A percentile compares a stretch with the other conserved stretches of the same genome.
phyloP scores from a whole-genome alignment of 306 rosid genomes.

The Begonia peltatifolia region DNA sequence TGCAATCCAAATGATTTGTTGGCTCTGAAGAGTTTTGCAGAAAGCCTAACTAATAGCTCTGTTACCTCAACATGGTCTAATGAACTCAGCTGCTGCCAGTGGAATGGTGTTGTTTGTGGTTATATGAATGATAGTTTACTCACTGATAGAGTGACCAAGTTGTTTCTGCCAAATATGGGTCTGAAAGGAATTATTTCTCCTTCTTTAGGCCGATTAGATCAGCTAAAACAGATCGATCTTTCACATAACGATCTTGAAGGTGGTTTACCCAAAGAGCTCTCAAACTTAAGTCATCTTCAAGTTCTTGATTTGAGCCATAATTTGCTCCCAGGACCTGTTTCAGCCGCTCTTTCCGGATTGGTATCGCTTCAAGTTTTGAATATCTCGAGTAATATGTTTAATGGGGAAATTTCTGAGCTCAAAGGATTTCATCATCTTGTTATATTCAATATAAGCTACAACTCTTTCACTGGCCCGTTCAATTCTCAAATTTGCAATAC shows the following conservation, averaged over 20 bases:
- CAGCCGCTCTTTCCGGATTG: constrained; percentile 33
- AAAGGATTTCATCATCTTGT: constrained; percentile 32
- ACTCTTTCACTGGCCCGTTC: constrained; percentile 48
- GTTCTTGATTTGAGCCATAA: constrained; percentile 64
- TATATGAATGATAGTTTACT: constrained; percentile 17
- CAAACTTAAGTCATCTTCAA: constrained; percentile 36
- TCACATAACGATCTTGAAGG: constrained; percentile 50
- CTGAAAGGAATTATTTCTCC: constrained; percentile 47
- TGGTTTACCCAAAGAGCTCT: constrained; percentile 40
- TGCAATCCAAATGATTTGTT: constrained; percentile 44
- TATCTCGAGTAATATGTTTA: constrained; percentile 47
- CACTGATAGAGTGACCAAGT: constrained; percentile 37
- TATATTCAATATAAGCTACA: constrained; percentile 57
- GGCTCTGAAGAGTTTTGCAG: constrained; percentile 53
- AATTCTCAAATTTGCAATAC: constrained; percentile 36
- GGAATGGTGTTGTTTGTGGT: constrained; percentile 61
- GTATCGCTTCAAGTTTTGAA: constrained; percentile 38
- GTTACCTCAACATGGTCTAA: constrained; percentile 32
- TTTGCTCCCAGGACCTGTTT: constrained; percentile 36
- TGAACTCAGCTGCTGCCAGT: constrained; percentile 40
- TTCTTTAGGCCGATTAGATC: constrained; percentile 37
- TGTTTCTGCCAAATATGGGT: constrained; percentile 38
- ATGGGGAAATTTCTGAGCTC: constrained; percentile 22
- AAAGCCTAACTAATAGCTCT: constrained; percentile 34
- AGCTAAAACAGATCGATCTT: constrained; percentile 40